Base-by-base conservation (phyloP, 345 rosid genomes). In the Eucalyptus microcorys region DNA sequence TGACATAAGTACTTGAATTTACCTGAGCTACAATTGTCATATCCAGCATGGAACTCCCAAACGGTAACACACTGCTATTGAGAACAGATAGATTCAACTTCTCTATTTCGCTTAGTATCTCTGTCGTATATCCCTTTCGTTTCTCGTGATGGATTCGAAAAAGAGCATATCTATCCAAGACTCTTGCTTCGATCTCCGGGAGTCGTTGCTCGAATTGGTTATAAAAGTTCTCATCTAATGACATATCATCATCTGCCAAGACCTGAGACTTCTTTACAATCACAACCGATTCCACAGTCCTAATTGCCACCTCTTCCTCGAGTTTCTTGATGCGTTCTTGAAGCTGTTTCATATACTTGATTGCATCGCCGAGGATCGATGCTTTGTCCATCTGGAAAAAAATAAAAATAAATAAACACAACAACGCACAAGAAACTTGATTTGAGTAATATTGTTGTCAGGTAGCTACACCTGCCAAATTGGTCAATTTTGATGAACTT, bases 21-120 rank as follows among this genome's bases (percentile, higher is more conserved):
- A 97, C 99, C 96, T 94, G 92, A 88, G 96, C 97, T 85, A 92
- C 92, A 87, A 97, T 53, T 45, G 99, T 94, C 30, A 97, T 91
- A 89, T 95, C 94, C 21, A 95, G 92, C 49, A 93, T 93, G 5
- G 95, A 93, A 48, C 89, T 91, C 80, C 98, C 98, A 13, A 97
- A 97, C 45, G 97, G 93, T 81, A 97, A 55, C 55, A 87, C 90
- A 14, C 87, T 90, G 88, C 92, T 94, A 66, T 93, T 92, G 88
- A 91, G 76, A 3, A 96, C 92, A 49, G 76, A 86, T 5, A 97
- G 89, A 45, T 92, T 92, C 79, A 93, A 92, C 68, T 92, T 95
- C 91, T 95, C 96, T 2, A 97, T 86, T 89, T 92, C 92, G 37
- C 83, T 87, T 10, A 96, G 59, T 87, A 96, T 92, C 85, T 90